Evolutionary conservation across 2,329 filamentous ascomycete genomes (phyloP).

Genomic region (Tolypocladium inflatum): DNA sequence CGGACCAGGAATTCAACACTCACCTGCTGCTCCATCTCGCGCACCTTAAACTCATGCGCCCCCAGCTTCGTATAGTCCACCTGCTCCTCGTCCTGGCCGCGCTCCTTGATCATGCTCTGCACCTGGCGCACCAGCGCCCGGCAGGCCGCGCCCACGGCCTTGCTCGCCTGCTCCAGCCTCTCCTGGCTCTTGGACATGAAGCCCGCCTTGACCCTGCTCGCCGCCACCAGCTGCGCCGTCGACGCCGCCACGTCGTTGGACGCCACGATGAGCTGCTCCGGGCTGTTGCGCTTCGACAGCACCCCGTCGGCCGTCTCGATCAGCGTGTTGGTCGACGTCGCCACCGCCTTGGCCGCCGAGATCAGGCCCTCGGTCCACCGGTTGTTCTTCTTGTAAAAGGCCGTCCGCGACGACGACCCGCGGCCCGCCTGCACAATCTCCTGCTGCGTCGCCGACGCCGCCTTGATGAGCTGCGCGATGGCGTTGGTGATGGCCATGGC

Average conservation of each 20-base stretch:
- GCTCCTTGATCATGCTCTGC: constrained; percentile 85
- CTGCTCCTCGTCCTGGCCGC: constrained; percentile 69
- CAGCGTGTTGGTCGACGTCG: constrained; percentile 83
- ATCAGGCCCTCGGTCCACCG: constrained; percentile 97
- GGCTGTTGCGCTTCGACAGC: constrained; percentile 81
- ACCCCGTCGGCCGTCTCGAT: constrained; percentile 98
- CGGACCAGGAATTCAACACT: constrained; percentile 23
- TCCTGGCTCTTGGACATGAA: constrained; percentile 99
- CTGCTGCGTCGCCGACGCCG: constrained; percentile 83
- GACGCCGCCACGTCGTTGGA: constrained; percentile 95
- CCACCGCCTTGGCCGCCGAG: constrained; percentile 93
- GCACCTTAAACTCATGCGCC: constrained; percentile 94
- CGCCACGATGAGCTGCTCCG: constrained; percentile 94
- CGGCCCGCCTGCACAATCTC: constrained; percentile 93
- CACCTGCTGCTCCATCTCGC: constrained; percentile 99
- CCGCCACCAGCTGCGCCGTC: constrained; percentile 92
- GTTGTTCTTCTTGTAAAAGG: constrained; percentile 99
- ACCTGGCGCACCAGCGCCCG: constrained; percentile 84
- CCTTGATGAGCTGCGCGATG: constrained; percentile 89
- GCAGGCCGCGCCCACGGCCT: constrained; percentile 86
- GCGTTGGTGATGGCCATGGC: constrained; percentile 89
- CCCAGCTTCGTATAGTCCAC: constrained; percentile 85
- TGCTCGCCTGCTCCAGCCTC: constrained; percentile 78
- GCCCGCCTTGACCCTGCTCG: constrained; percentile 89
- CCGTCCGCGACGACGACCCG: constrained; percentile 76